A percentile compares a stretch with the other conserved stretches of the same genome.
These are phyloP conservation scores for Cyberlindnera saturnus DNA, from an alignment of 805 yeast genomes.

Conservation along the genomic window DNA sequence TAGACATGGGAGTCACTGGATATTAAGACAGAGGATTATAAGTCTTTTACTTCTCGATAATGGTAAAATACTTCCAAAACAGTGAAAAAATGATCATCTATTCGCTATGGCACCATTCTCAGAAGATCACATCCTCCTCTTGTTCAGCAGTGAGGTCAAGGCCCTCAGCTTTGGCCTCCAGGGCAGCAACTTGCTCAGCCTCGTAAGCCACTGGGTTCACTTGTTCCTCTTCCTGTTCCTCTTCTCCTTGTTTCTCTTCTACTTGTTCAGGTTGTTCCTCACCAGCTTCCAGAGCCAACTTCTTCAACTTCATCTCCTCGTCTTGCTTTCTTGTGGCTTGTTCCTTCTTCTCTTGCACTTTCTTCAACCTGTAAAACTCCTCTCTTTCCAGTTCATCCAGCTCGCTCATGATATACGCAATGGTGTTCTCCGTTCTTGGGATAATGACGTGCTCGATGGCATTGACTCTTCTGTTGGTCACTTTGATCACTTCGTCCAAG, in stretches of 20 bases:
- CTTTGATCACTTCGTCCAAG: conserved; percentile 95
- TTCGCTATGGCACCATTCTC: background rate
- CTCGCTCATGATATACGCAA: conserved; percentile 86
- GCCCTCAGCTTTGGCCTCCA: conserved; percentile 13
- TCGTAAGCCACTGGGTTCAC: conserved; percentile 14
- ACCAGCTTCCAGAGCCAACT: conserved; percentile 20
- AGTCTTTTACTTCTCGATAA: no score
- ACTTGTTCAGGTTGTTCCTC: conserved; percentile 9
- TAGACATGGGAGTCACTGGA: no score
- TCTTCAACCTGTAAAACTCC: conserved; percentile 93
- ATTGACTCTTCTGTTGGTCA: conserved; percentile 95
- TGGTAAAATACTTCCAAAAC: no score
- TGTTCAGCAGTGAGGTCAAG: conserved; percentile 29
- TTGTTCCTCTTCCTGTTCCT: conserved; percentile 12
- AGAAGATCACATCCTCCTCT: conserved; percentile 43
- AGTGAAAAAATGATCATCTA: no score
- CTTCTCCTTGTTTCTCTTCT: conserved; percentile 10
- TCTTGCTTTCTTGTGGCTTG: conserved; percentile 25
- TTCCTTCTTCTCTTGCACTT: conserved; percentile 43
- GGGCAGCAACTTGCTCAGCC: conserved; percentile 12
- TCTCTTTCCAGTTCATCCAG: conserved; percentile 97
- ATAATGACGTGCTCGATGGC: conserved; percentile 98
- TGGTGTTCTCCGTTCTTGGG: conserved; percentile 96
- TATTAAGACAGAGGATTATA: no score
- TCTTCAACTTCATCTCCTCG: conserved; percentile 26